Evolutionary conservation across 2,329 filamentous ascomycete species (phyloP).

Genomic region (Pseudofabraea citricarpa): DNA sequence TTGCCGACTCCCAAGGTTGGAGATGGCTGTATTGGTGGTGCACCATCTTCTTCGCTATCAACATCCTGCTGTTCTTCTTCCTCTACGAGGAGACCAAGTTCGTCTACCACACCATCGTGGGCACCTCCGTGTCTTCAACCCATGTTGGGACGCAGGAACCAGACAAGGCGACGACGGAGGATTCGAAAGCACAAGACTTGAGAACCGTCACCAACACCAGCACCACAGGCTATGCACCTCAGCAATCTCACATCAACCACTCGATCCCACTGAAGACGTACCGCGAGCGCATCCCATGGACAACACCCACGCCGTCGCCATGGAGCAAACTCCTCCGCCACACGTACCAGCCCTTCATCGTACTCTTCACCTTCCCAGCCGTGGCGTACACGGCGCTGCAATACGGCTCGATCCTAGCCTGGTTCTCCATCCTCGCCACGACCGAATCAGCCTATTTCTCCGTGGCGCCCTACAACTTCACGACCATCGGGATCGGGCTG

Average conservation of each 20-base stretch:
- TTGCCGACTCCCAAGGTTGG: slow-evolving; percentile 37
- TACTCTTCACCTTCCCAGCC: slow-evolving; percentile 33
- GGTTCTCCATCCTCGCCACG: slow-evolving; percentile 32
- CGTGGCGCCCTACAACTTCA: slow-evolving; percentile 34
- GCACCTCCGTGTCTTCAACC: neutral
- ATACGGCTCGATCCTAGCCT: slow-evolving; percentile 33
- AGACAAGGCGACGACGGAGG: neutral
- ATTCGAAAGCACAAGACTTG: neutral
- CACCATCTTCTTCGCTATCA: slow-evolving; percentile 33
- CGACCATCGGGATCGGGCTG: slow-evolving; percentile 30
- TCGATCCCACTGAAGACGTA: slow-evolving; percentile 37
- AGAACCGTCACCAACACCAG: neutral
- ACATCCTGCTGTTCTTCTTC: slow-evolving; percentile 36
- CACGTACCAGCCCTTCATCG: slow-evolving; percentile 31
- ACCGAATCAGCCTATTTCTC: slow-evolving; percentile 32
- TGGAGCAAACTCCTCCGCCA: slow-evolving; percentile 30
- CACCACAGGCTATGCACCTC: neutral
- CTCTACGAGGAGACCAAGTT: slow-evolving; percentile 35
- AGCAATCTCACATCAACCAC: neutral
- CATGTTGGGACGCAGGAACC: too few species aligned
- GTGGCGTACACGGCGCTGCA: slow-evolving; percentile 31
- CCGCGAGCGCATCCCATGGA: slow-evolving; percentile 33
- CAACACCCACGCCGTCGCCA: slow-evolving; percentile 15
- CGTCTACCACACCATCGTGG: neutral
- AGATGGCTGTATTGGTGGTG: slow-evolving; percentile 45